Evolutionary conservation across 2,329 filamentous ascomycete genomes (phyloP), one percentile per base, ranked within the genome.

Genomic region (Colletotrichum graminicola): DNA sequence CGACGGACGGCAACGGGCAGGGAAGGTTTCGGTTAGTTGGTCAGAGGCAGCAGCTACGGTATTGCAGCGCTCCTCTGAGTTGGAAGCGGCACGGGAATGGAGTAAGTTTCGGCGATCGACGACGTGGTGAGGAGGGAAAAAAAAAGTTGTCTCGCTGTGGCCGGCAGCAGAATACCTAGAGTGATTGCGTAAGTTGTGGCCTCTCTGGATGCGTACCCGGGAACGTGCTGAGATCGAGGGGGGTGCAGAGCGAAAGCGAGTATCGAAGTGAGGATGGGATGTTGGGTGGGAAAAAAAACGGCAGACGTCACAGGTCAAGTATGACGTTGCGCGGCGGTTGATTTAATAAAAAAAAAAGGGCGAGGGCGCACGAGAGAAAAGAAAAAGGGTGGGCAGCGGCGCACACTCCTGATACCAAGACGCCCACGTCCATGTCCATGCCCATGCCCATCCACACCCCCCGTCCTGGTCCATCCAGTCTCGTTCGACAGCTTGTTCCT

Each of bases 271-370:
- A 68, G 63, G 54, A 21, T 67, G 62, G 55, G 62, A 52, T 67
- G 66, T 72, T 73, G 61, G 67, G 71, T 55, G 43, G 21, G 57
- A 56, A 62, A 68, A 68, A 71, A 76, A 78, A 83, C 73, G 73
- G 73, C 73, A 84, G 82, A 84, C 82, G 82, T 84, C 82, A 84
- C 82, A 83, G 82, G 59, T 66, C 60, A 73, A 73, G 73, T 74
- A 84, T 84, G 82, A 84, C 82, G 82, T 84, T 84, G 81, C 67
- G 73, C 63, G 73, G 79, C 77, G 76, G 77, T 76, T 78, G 75
- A 79, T 66, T 74, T 65, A 66, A 63, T 59, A 67, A 54, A 61
- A 51, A 66, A 62, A 64, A 64, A 71, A 68, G 60, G 52, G 55
- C 72, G 73, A 75, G 72, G 72, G 72, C 66, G 74, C 73, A 73